A percentile compares a stretch with the other conserved stretches of the same genome.
These are phyloP conservation scores for Antitrichia curtipendula DNA, from an alignment of 225 moss, liverwort and hornwort genomes.

Conservation along the genomic window DNA sequence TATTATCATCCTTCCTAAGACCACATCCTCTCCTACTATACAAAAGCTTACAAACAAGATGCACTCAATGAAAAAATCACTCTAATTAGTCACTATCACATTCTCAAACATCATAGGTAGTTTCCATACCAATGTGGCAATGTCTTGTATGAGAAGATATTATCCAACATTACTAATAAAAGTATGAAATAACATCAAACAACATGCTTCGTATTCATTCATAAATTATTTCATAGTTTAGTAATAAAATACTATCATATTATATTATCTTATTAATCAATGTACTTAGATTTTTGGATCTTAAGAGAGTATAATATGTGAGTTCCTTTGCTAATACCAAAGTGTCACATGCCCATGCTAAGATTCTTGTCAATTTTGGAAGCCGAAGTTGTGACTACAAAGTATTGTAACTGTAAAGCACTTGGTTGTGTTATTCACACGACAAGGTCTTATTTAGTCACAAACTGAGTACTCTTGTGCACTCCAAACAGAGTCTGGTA, in stretches of 20 bases:
- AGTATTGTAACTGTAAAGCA: neutral
- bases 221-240: neutral
- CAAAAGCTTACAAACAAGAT: neutral
- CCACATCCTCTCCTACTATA: accelerated
- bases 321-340: neutral
- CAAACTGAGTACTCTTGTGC: neutral
- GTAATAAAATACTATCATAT: too few species aligned
- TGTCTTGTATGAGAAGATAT: accelerated
- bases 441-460: neutral
- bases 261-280: neutral
- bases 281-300: neutral
- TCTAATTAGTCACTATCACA: neutral
- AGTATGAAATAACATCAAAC: neutral
- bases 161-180: neutral
- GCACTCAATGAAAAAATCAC: neutral
- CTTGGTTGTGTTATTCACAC: neutral
- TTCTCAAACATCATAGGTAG: neutral
- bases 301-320: too few species aligned
- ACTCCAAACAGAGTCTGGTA: accelerated
- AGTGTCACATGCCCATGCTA: neutral
- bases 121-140: neutral
- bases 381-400: neutral
- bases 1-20: neutral
- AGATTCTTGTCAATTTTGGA: neutral
- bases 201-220: neutral